Percentiles rank a stretch among this genome's conserved stretches.
These are phyloP conservation scores for Ampelomyces quisqualis DNA, from an alignment of 2,329 filamentous ascomycete genomes.

Conservation along the genomic window DNA sequence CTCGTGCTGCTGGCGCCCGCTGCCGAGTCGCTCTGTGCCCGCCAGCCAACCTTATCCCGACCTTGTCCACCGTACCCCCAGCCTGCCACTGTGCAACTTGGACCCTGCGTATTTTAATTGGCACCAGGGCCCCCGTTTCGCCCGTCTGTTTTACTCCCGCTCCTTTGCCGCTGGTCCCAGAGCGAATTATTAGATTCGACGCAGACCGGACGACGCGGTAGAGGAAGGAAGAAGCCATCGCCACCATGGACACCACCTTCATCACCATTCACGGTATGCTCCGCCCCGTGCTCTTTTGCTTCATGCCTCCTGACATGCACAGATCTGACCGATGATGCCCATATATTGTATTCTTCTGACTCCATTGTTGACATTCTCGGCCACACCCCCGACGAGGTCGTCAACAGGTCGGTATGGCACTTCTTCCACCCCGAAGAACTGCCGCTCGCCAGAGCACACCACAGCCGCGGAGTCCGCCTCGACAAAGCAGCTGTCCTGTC, in stretches of 20 bases:
- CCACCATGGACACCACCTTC: slow-evolving; percentile 72
- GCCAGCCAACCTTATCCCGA: slow-evolving; percentile 23
- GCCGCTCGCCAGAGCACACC: slow-evolving; percentile 69
- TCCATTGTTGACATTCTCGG: slow-evolving; percentile 82
- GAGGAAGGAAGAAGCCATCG: slow-evolving; percentile 11
- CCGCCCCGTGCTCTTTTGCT: slow-evolving; percentile 2
- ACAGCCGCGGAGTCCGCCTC: slow-evolving; percentile 70
- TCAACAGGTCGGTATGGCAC: slow-evolving; percentile 76
- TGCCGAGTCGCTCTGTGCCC: slow-evolving; percentile 17
- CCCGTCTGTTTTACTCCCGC: slow-evolving; percentile 10
- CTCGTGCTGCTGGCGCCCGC: slow-evolving; percentile 10
- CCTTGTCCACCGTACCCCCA: slow-evolving; percentile 18
- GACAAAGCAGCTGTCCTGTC: slow-evolving; percentile 84
- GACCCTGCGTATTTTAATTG: slow-evolving; percentile 24
- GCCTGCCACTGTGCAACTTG: slow-evolving; percentile 24
- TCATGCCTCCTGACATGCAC: slow-evolving; percentile 14
- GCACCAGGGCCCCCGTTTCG: slow-evolving; percentile 12
- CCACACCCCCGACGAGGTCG: slow-evolving; percentile 73
- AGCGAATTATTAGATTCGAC: slow-evolving; percentile 45
- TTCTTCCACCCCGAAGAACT: slow-evolving; percentile 84
- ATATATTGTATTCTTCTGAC: slow-evolving; percentile 79
- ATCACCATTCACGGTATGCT: slow-evolving; percentile 83
- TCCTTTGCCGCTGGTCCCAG: slow-evolving; percentile 30
- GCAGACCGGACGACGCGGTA: slow-evolving; percentile 26
- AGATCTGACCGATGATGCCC: slow-evolving; percentile 75